These are phyloP conservation scores for Saccharomycopsis babjevae DNA, from an alignment of 805 yeast species.

Conservation along the genomic window DNA sequence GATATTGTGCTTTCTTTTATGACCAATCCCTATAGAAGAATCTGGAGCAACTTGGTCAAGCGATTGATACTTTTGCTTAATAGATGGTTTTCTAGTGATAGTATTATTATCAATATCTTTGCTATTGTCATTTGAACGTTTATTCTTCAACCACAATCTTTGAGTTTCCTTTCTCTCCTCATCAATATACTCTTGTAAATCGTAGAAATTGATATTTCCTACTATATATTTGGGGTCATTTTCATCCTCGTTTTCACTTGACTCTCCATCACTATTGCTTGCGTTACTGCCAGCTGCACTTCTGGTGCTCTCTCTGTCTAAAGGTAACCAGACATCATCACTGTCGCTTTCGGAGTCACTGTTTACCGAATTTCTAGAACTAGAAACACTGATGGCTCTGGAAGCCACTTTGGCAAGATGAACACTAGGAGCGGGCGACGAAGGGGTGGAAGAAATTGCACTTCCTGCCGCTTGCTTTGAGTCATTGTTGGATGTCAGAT, in stretches of 20 bases:
- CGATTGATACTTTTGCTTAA: neutral
- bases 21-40: neutral
- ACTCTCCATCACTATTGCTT: constrained; percentile 40
- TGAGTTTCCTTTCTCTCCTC: constrained; percentile 45
- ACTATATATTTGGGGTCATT: constrained; percentile 51
- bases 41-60: neutral
- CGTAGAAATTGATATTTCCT: constrained; percentile 84
- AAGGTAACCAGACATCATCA: constrained; percentile 4
- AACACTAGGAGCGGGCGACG: neutral
- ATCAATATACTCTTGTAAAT: constrained; percentile 70
- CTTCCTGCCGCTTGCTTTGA: neutral
- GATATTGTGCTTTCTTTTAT: constrained; percentile 1
- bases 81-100: neutral
- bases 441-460: neutral
- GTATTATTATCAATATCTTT: neutral
- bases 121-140: neutral
- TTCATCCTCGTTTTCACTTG: constrained; percentile 92
- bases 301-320: neutral
- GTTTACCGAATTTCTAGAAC: neutral
- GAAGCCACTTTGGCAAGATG: neutral
- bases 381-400: neutral
- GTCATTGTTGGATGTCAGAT: neutral
- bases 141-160: constrained; percentile 21
- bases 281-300: neutral
- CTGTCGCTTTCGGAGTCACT: neutral